Conservation (phyloP, 140 eudicot genomes). For the Oenanthe javanica region DNA sequence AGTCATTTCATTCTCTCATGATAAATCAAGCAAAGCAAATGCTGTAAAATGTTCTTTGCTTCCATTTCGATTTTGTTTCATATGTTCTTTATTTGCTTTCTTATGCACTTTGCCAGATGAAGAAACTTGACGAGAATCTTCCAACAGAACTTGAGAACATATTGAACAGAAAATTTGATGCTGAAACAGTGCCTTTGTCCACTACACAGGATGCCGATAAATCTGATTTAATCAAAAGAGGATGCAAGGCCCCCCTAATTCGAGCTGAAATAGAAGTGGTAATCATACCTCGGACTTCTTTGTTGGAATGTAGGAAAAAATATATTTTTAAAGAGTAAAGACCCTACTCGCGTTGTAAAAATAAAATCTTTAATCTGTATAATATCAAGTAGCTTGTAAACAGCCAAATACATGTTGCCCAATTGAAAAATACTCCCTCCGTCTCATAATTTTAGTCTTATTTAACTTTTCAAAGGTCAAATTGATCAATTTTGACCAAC, state of each 20-base stretch:
- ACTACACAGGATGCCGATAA: slow-evolving; percentile 25
- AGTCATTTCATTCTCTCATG: no score
- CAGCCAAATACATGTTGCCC: neutral
- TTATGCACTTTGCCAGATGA: slow-evolving; percentile 39
- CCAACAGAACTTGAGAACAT: slow-evolving; percentile 49
- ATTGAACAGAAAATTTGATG: slow-evolving; percentile 21
- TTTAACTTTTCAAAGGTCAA: no score
- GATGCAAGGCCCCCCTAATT: slow-evolving; percentile 9
- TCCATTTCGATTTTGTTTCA: neutral
- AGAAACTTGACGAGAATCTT: slow-evolving; percentile 65
- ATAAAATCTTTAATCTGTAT: neutral
- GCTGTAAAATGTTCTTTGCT: neutral
- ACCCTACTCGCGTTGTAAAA: neutral
- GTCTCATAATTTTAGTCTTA: no score
- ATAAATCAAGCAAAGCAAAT: neutral
- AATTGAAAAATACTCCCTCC: neutral
- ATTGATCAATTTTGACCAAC: no score
- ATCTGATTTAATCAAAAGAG: slow-evolving; percentile 18
- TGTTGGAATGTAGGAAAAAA: neutral
- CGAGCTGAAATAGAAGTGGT: slow-evolving; percentile 24
- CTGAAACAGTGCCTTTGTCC: slow-evolving; percentile 18
- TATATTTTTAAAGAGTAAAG: neutral
- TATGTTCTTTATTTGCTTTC: neutral
- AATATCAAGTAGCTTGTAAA: neutral
- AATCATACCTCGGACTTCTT: slow-evolving; percentile 18